phyloP scores from a whole-genome alignment of 148 eudicot genomes.

The Persicaria tinctoria region DNA sequence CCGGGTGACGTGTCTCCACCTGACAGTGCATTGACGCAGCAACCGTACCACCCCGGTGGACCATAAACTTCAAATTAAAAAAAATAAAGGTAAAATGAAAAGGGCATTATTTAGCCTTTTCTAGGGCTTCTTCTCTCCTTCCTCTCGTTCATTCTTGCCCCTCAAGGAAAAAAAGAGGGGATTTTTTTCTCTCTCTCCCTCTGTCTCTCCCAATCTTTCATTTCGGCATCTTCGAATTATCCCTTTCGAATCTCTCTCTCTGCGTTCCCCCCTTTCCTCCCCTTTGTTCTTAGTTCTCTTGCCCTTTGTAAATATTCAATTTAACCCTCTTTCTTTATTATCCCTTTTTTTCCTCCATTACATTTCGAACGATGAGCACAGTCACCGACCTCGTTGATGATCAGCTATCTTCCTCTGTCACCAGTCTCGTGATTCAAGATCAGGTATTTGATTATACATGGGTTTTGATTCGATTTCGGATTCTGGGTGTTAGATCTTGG shows the following conservation, averaged over 20 bases:
- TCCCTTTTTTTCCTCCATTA: background rate
- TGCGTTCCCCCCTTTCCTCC: background rate
- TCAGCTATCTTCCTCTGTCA: background rate
- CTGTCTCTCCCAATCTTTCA: background rate
- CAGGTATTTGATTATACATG: background rate
- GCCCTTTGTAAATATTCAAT: constrained; percentile 1
- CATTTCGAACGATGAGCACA: constrained; percentile 6
- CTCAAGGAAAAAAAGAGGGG: constrained; percentile 9
- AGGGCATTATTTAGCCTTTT: background rate
- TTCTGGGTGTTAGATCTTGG: background rate
- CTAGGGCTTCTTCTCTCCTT: background rate
- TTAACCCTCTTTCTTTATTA: constrained; percentile 2
- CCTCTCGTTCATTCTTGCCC: constrained; percentile 2
- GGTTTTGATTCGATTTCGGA: background rate
- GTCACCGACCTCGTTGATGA: constrained; percentile 11
- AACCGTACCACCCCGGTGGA: too few relatives aligned
- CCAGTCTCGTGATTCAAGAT: constrained; percentile 6
- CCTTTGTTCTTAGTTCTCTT: constrained; percentile 8
- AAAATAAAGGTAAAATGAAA: background rate
- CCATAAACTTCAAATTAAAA: background rate
- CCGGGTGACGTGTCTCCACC: too few relatives aligned
- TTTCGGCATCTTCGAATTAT: constrained; percentile 11
- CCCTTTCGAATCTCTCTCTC: constrained; percentile 13
- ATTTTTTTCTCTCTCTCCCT: constrained; percentile 2
- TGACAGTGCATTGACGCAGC: too few relatives aligned